phyloP scores from a whole-genome alignment of 305 asterid species.

The Solanum aculeatissimum region DNA sequence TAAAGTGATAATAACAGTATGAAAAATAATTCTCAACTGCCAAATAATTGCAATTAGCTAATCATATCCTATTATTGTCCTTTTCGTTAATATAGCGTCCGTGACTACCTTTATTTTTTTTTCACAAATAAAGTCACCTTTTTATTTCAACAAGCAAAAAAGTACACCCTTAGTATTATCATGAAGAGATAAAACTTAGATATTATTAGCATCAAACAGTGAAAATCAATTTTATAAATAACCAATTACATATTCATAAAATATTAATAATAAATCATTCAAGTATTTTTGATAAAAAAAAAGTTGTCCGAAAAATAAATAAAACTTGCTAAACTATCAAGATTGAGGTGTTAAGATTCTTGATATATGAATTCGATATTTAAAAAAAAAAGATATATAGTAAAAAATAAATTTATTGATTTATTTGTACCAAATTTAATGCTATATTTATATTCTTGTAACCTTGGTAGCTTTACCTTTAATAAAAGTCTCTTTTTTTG shows the following conservation, averaged over 20 bases:
- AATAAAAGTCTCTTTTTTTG: not conserved
- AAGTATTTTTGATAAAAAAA: not conserved
- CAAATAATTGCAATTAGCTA: not conserved
- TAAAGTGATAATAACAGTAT: not conserved
- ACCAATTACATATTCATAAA: not conserved
- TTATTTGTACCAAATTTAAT: not conserved
- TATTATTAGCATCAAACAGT: not conserved
- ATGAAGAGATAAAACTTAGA: not conserved
- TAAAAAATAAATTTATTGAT: not conserved
- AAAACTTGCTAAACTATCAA: no score
- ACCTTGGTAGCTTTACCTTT: not conserved
- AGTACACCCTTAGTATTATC: not conserved
- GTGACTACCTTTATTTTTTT: not conserved
- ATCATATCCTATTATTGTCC: not conserved
- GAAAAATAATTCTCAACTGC: constrained; percentile 6
- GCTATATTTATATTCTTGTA: not conserved
- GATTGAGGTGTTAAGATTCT: no score
- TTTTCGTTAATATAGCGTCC: not conserved
- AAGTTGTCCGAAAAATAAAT: not conserved
- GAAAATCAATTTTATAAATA: not conserved
- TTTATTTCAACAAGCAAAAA: not conserved
- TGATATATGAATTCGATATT: no score
- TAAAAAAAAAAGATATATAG: not conserved
- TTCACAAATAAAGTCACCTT: not conserved
- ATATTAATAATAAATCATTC: not conserved